Conservation (phyloP, 2,329 filamentous ascomycete species). For the Sporothrix sp. region DNA sequence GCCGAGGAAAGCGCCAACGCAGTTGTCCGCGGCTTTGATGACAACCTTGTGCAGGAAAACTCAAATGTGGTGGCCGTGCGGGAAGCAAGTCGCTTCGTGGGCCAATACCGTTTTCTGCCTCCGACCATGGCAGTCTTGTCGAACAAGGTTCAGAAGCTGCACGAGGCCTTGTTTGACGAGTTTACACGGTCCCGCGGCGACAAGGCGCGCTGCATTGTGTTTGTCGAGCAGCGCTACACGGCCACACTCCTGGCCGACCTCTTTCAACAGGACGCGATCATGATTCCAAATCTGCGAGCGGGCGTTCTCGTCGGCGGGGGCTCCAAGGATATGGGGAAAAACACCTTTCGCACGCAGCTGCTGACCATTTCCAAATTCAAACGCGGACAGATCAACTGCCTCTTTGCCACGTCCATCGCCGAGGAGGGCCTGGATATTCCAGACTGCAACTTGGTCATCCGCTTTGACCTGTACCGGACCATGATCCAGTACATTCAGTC, state of each 20-base stretch:
- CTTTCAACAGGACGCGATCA: slow-evolving; percentile 46
- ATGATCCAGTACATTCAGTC: slow-evolving; percentile 96
- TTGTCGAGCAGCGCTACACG: slow-evolving; percentile 70
- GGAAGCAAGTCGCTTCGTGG: slow-evolving; percentile 47
- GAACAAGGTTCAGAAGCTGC: slow-evolving; percentile 59
- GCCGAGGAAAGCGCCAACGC: slow-evolving; percentile 32
- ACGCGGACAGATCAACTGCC: slow-evolving; percentile 48
- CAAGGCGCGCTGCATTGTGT: slow-evolving; percentile 65
- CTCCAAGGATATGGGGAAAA: slow-evolving; percentile 13
- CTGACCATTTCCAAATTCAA: slow-evolving; percentile 58
- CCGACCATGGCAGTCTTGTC: slow-evolving; percentile 44
- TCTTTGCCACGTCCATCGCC: slow-evolving; percentile 57
- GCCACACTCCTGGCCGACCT: slow-evolving; percentile 63
- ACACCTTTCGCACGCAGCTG: slow-evolving; percentile 52
- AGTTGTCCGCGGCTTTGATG: background rate
- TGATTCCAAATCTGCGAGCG: slow-evolving; percentile 47
- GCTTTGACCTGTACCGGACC: slow-evolving; percentile 82
- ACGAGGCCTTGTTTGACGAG: slow-evolving; percentile 46
- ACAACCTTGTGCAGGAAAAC: slow-evolving; percentile 4
- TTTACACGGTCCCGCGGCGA: slow-evolving; percentile 50
- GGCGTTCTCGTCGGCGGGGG: slow-evolving; percentile 42
- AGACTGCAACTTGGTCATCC: slow-evolving; percentile 55
- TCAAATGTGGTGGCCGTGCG: slow-evolving; percentile 41
- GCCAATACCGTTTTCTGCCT: slow-evolving; percentile 35
- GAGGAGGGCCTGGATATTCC: slow-evolving; percentile 61